Base-by-base conservation (phyloP, 805 yeast species). In the Ogataea zsoltii region DNA sequence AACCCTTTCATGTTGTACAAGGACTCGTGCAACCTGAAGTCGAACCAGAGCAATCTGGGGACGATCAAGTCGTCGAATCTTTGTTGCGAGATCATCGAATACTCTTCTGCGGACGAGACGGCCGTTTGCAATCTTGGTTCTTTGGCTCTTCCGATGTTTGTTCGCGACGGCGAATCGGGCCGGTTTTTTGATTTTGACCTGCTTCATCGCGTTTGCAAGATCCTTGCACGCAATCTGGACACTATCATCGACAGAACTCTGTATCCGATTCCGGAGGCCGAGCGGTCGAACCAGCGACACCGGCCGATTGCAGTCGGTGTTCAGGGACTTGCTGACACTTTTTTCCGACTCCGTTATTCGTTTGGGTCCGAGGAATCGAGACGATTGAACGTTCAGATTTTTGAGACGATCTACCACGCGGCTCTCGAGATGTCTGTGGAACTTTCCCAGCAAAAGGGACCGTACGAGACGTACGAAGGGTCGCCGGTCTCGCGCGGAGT, bases 291-390 rank as follows among this genome's bases (percentile, higher is more conserved):
- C 67, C 69, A 79, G 74, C 82, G 81, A 60, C 85, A 92, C 66
- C 77, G 99, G 57, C 98, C 99, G 16, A 80, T 92, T 58, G 97
- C 97, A n/a, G 69, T 92, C 17, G 99, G 99, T 55, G 97, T 92
- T n/a, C 97, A 92, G 67, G 99, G 99, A 47, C 74, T 92, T 44
- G 97, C 98, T 23, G 98, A 92, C 66, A 75, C 84, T 1, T 92
- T 89, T 67, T 79, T 88, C 76, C 74, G 77, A 53, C 72, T 92
- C 50, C 80, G 96, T 58, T 60, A 88, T 47, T 94, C 97, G 34
- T 92, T 91, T 65, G 97, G 89, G 55, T 86, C 96, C 30, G 69
- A 74, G 26, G 85, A 80, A 58, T 97, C 98, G 13, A 79, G 78
- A 63, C 68, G 70, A 48, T 72, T 92, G 49, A 92, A 92, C 69